A percentile compares a stretch with the other conserved stretches of the same genome.
phyloP scores from a whole-genome alignment of 1,139 yeast species.

The Candida sp. region DNA sequence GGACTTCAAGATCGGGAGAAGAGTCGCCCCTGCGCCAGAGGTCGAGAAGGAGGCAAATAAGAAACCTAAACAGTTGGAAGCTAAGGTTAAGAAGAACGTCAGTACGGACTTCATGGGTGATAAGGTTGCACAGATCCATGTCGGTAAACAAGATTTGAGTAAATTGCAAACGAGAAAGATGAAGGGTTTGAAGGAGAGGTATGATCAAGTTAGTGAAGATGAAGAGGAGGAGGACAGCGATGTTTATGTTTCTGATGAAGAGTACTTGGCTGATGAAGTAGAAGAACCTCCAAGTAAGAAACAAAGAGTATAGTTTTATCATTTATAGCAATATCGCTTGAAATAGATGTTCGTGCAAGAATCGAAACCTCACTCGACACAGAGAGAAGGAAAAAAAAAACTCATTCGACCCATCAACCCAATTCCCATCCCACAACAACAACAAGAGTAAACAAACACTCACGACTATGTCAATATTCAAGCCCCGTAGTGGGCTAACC shows the following conservation, averaged over 20 bases:
- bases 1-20: conserved; percentile 91
- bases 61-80: conserved; percentile 82
- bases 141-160: conserved; percentile 92
- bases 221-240: conserved; percentile 27
- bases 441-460: not conserved
- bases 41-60: conserved; percentile 88
- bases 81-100: conserved; percentile 88
- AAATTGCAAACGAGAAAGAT: conserved; percentile 96
- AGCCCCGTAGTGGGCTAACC: conserved; percentile 10
- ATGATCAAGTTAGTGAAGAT: conserved; percentile 69
- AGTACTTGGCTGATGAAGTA: conserved; percentile 29
- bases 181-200: conserved; percentile 94
- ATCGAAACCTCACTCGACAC: not conserved
- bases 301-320: conserved; percentile 27
- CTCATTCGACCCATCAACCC: not conserved
- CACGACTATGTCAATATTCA: conserved; percentile 11
- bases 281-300: conserved; percentile 41
- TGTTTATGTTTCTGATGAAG: conserved; percentile 20
- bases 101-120: conserved; percentile 93
- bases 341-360: not conserved
- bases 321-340: too few relatives aligned
- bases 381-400: conserved; percentile 2
- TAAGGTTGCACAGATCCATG: conserved; percentile 94
- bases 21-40: conserved; percentile 84
- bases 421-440: not conserved